A percentile compares a stretch with the other conserved stretches of the same genome.
These are phyloP conservation scores for Marchantia polymorpha DNA, from an alignment of 225 moss, liverwort and hornwort genomes.

Conservation along the genomic window DNA sequence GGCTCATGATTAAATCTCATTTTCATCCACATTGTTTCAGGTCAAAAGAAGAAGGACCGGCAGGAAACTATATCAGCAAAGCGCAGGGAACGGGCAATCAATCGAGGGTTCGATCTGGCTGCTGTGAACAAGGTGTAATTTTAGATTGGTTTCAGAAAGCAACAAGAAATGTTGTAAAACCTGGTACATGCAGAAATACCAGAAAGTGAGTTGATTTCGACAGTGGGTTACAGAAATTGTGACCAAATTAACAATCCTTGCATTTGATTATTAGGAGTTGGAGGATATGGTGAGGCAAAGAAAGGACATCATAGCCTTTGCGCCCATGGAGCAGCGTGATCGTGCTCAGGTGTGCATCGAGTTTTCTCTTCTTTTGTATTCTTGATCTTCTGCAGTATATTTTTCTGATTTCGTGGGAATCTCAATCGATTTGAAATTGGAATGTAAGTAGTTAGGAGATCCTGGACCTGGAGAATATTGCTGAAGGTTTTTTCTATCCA, in stretches of 20 bases:
- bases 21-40: slow-evolving; percentile 31
- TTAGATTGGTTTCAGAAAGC: too few relatives aligned
- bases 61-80: slow-evolving; percentile 70
- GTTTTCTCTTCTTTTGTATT: not conserved
- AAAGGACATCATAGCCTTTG: slow-evolving; percentile 78
- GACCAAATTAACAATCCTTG: not conserved
- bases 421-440: too few relatives aligned
- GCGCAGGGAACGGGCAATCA: slow-evolving; percentile 63
- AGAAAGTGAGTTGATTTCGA: not conserved
- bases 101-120: slow-evolving; percentile 67
- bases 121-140: slow-evolving; percentile 61
- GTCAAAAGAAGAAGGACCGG: slow-evolving; percentile 71
- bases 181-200: too few relatives aligned
- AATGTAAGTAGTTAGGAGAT: too few relatives aligned
- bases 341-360: slow-evolving; percentile 59
- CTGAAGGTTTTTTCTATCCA: too few relatives aligned
- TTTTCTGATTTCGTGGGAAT: too few relatives aligned
- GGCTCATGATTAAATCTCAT: too few relatives aligned
- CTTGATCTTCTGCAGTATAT: too few relatives aligned
- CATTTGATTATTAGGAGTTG: slow-evolving; percentile 45
- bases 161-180: not conserved
- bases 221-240: not conserved
- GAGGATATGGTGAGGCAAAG: slow-evolving; percentile 71
- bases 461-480: too few relatives aligned
- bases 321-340: slow-evolving; percentile 80